Conservation (phyloP, 345 rosid genomes). For the Salix purpurea region DNA sequence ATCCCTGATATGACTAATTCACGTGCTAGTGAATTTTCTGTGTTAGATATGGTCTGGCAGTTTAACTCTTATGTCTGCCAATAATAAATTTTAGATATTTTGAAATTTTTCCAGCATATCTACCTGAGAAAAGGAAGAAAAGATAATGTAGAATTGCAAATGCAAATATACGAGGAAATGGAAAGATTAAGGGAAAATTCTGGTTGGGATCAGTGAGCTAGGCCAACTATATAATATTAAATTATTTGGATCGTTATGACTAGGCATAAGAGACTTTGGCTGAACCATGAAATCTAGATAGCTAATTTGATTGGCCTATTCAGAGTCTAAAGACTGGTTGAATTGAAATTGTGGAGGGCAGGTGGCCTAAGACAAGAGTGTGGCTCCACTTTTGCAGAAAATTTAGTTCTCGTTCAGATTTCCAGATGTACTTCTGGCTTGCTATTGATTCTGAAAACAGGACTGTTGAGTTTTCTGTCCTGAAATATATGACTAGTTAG, state of each 20-base stretch:
- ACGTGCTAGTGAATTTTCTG: neutral
- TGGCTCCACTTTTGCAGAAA: neutral
- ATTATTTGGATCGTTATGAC: neutral
- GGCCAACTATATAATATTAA: neutral
- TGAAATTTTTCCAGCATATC: neutral
- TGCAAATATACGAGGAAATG: neutral
- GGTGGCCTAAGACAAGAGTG: neutral
- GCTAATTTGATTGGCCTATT: neutral
- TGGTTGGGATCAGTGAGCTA: neutral
- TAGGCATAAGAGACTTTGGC: neutral
- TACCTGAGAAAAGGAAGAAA: slow-evolving; percentile 1
- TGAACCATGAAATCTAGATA: neutral
- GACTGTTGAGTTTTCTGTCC: neutral
- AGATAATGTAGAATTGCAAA: neutral
- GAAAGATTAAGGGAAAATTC: neutral
- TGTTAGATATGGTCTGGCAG: neutral
- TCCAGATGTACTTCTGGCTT: neutral
- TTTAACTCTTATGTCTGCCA: neutral
- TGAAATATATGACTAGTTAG: neutral
- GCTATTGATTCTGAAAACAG: neutral
- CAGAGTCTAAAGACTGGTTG: neutral
- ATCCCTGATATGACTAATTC: neutral
- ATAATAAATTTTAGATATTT: neutral
- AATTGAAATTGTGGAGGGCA: neutral
- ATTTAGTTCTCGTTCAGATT: neutral